These are phyloP conservation scores for Lactifluus volemus DNA, from an alignment of 768 basidiomycete species.

Conservation along the genomic window DNA sequence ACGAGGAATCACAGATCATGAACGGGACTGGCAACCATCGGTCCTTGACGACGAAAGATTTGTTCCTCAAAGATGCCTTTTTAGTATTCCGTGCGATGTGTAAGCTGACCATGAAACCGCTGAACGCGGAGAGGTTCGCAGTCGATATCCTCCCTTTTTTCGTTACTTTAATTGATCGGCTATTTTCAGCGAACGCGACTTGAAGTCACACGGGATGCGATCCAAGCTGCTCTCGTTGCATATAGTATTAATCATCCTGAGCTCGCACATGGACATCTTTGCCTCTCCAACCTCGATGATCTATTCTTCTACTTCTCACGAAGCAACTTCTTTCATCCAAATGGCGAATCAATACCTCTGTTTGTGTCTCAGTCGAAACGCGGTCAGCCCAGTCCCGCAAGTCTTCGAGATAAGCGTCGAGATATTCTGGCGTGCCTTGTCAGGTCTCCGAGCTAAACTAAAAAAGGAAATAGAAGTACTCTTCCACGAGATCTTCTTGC, in stretches of 20 bases:
- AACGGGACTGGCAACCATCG: conserved; percentile 23
- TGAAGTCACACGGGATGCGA: conserved; percentile 94
- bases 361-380: conserved; percentile 85
- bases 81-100: conserved; percentile 95
- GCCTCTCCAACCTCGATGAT: conserved; percentile 85
- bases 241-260: conserved; percentile 84
- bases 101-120: conserved; percentile 96
- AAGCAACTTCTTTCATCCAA: conserved; percentile 84
- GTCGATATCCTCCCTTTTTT: background rate
- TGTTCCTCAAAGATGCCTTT: conserved; percentile 97
- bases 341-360: conserved; percentile 96
- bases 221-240: conserved; percentile 93
- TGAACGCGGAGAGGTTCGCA: conserved; percentile 82
- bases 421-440: conserved; percentile 95
- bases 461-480: conserved; percentile 99
- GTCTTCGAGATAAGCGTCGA: conserved; percentile 98
- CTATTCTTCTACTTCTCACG: conserved; percentile 81
- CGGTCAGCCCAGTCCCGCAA: conserved; percentile 89
- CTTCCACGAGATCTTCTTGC: conserved; percentile 97
- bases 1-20: conserved; percentile 5
- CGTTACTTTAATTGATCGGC: conserved; percentile 15
- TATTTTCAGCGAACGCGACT: conserved; percentile 76
- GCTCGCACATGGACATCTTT: conserved; percentile 86
- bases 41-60: conserved; percentile 67
- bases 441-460: conserved; percentile 88